Evolutionary conservation across 768 basidiomycete genomes (phyloP), one percentile per base, ranked within the genome.

Genomic region (Termitomyces sp.): DNA sequence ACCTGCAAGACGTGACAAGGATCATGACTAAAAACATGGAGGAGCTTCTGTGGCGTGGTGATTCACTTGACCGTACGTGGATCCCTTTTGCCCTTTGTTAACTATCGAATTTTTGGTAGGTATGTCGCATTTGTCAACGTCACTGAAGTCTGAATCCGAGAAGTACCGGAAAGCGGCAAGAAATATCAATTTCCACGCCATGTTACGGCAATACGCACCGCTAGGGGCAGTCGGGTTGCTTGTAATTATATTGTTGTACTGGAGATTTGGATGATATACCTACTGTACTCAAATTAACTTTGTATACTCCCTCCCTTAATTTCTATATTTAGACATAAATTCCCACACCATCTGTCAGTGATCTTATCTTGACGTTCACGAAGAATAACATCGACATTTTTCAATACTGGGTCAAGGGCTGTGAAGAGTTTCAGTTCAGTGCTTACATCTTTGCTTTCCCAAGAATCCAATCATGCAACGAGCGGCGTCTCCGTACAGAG

Each of bases 21-120:
- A 98, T 99, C 74, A 98, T 99, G 97, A 98, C 97, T 9, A 98
- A 99, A 79, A 98, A 99, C 69, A 99, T 99, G 96, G 97, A 99
- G 74, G 97, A 99, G 73, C 77, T 99, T 54, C 75, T 99, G 51
- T 98, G 96, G 97, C 81, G 97, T 71, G 97, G 97, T 30, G 97
- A 99, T 72, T 96, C 93, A 33, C 80, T 99, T 59, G 97, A 99
- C 73, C 82, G 97, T 96, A 69, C 66, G 91, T 77, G 49, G 43
- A 26, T 40, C 43, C 12, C 18, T 57, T 47, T 6, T 18, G 56
- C 23, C 40, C 32, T 38, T 16, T 38, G 48, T 48, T 9, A 18
- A 9, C 28, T 26, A 41, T 50, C 28, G 20, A 5, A 59, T 52
- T 28, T 50, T 50, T 38, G 59, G 13, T 66, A 96, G 95, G 90